Conservation (phyloP, 2,329 filamentous ascomycete species). For the Dothistroma pini region DNA sequence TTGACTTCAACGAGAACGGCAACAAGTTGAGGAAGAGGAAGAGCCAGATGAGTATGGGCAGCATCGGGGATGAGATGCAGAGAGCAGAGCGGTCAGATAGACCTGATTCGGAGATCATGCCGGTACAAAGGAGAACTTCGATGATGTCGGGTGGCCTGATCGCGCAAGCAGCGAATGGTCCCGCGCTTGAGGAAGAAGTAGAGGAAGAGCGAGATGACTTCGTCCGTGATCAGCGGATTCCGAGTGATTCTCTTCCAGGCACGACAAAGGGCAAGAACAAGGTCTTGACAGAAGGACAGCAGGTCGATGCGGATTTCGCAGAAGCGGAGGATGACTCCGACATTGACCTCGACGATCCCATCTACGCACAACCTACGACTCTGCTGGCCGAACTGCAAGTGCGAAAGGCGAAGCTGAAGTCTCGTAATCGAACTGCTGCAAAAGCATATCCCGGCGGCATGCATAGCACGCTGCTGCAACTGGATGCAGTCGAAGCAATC, state of each 20-base stretch:
- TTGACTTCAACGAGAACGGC: conserved; percentile 30
- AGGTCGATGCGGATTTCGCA: conserved; percentile 44
- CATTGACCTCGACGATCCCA: conserved; percentile 44
- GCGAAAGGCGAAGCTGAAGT: conserved; percentile 82
- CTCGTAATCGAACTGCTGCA: conserved; percentile 67
- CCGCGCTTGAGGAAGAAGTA: conserved; percentile 35
- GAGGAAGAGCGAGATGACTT: conserved; percentile 1
- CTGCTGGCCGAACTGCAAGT: conserved; percentile 87
- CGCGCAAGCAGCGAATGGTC: conserved; percentile 30
- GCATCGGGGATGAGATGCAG: conserved; percentile 26
- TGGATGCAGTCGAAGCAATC: conserved; percentile 85
- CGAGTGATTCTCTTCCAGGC: conserved; percentile 16
- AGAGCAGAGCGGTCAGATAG: conserved; percentile 6
- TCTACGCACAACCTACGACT: conserved; percentile 76
- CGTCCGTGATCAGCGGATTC: neutral
- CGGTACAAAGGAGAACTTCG: conserved; percentile 2
- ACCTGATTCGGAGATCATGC: conserved; percentile 20
- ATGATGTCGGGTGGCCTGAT: conserved; percentile 23
- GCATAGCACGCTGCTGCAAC: conserved; percentile 82
- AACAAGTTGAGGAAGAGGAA: conserved; percentile 35
- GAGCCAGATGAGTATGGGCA: conserved; percentile 33
- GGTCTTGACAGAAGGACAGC: conserved; percentile 32
- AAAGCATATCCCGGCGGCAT: conserved; percentile 69
- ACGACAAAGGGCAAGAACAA: conserved; percentile 14
- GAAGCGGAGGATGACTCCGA: conserved; percentile 43